Evolutionary conservation across 2,329 filamentous ascomycete species (phyloP).

Genomic region (Botryotinia calthae): DNA sequence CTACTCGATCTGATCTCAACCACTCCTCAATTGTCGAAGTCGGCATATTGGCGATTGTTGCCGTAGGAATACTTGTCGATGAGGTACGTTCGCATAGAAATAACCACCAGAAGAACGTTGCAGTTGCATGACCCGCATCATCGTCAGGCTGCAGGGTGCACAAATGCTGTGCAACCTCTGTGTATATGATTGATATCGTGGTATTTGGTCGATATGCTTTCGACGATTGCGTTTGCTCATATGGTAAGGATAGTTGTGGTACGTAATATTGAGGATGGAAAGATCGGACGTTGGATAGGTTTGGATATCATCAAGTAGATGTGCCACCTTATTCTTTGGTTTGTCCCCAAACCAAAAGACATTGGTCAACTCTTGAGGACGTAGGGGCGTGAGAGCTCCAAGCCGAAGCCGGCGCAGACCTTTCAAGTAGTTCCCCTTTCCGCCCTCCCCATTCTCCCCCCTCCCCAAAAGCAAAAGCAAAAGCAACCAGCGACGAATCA

Average conservation of each 20-base stretch:
- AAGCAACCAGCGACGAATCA: not conserved
- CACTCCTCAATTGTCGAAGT: conserved; percentile 38
- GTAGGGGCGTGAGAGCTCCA: not conserved
- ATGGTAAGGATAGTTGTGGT: conserved; percentile 3
- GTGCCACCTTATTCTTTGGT: conserved; percentile 26
- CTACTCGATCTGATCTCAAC: conserved; percentile 33
- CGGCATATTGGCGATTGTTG: conserved; percentile 33
- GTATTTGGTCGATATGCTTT: conserved; percentile 4
- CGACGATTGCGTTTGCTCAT: conserved; percentile 11
- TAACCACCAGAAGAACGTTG: conserved; percentile 31
- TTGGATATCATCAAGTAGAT: conserved; percentile 22
- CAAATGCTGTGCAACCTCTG: conserved; percentile 35
- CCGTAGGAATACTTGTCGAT: conserved; percentile 25
- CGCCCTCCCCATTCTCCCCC: not conserved
- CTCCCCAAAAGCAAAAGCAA: not conserved
- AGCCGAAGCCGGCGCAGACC: not conserved
- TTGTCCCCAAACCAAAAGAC: not conserved
- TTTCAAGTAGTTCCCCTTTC: not conserved
- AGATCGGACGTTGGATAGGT: conserved; percentile 18
- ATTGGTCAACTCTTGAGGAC: not conserved
- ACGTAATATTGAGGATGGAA: conserved; percentile 17
- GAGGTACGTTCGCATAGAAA: conserved; percentile 26
- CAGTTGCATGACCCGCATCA: conserved; percentile 38
- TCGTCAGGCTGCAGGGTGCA: conserved; percentile 38
- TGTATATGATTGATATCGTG: conserved; percentile 20